These are phyloP conservation scores for Cladorrhinum sp. DNA, from an alignment of 2,329 filamentous ascomycete genomes.

Conservation along the genomic window DNA sequence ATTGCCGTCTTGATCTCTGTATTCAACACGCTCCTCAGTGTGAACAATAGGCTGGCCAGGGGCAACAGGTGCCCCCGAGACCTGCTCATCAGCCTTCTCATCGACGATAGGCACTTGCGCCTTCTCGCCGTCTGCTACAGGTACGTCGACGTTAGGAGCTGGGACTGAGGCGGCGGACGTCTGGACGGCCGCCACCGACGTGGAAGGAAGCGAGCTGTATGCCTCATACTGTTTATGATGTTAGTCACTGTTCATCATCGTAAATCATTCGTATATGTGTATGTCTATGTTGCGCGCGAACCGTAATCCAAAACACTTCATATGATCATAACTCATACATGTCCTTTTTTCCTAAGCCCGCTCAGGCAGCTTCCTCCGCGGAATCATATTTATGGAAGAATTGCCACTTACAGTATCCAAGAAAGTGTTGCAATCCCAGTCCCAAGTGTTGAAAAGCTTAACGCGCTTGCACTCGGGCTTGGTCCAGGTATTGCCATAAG, in stretches of 20 bases:
- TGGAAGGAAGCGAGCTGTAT: slow-evolving; percentile 36
- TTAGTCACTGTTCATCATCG: slow-evolving; percentile 2
- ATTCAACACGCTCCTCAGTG: slow-evolving; percentile 82
- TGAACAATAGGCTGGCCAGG: slow-evolving; percentile 46
- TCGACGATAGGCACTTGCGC: slow-evolving; percentile 30
- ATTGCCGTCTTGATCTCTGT: slow-evolving; percentile 92
- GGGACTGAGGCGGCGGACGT: slow-evolving; percentile 24
- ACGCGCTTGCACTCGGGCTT: slow-evolving; percentile 79
- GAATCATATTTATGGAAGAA: slow-evolving; percentile 33
- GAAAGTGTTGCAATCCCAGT: slow-evolving; percentile 98
- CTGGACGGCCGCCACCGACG: slow-evolving; percentile 23
- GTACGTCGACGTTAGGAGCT: slow-evolving; percentile 18
- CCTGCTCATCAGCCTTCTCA: slow-evolving; percentile 28
- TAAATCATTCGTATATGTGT: not conserved
- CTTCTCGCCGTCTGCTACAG: slow-evolving; percentile 25
- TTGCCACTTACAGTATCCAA: slow-evolving; percentile 70
- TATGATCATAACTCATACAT: not conserved
- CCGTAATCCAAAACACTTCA: not conserved
- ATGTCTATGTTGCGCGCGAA: not conserved
- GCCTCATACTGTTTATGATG: slow-evolving; percentile 44
- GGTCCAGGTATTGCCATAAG: slow-evolving; percentile 94
- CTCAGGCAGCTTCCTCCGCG: slow-evolving; percentile 35
- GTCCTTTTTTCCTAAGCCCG: slow-evolving; percentile 14
- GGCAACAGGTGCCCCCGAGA: slow-evolving; percentile 51
- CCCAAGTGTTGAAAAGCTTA: slow-evolving; percentile 87